phyloP scores from a whole-genome alignment of 2,329 filamentous ascomycete species.

The Sphaerostilbella broomeana region DNA sequence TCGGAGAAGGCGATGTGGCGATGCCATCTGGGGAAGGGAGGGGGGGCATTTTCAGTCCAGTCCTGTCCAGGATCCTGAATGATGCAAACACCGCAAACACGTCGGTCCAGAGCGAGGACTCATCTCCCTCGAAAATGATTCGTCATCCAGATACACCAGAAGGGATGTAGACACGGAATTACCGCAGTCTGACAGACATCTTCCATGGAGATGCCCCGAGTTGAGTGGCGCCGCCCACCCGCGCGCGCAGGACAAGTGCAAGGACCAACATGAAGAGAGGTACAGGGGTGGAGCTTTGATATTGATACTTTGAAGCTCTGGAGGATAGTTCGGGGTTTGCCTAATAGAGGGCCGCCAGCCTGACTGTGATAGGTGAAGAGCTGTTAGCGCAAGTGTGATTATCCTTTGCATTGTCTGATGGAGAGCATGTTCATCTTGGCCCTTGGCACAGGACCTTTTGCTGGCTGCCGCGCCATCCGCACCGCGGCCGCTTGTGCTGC shows the following conservation, averaged over 20 bases:
- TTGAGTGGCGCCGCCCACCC: conserved; percentile 6
- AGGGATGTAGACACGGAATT: not conserved
- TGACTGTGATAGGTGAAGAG: too few species aligned
- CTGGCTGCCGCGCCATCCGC: too few species aligned
- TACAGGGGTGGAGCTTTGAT: not conserved
- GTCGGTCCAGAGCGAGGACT: conserved; percentile 1
- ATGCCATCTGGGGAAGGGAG: not conserved
- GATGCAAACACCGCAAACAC: not conserved
- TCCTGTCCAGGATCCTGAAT: not conserved
- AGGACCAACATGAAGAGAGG: conserved; percentile 8
- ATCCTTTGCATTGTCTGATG: too few species aligned
- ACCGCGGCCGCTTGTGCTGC: too few species aligned
- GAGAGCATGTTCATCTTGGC: too few species aligned
- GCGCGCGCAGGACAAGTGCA: not conserved
- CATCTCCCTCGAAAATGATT: not conserved
- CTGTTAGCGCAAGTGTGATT: too few species aligned
- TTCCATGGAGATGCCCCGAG: conserved; percentile 5
- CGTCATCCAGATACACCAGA: not conserved
- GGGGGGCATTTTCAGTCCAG: not conserved
- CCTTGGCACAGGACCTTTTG: too few species aligned
- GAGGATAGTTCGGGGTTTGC: not conserved
- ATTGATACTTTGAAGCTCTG: not conserved
- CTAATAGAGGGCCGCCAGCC: not conserved
- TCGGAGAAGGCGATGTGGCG: conserved; percentile 1
- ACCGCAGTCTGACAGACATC: not conserved